Base-by-base conservation (phyloP, 331 rosid species). In the Prunus yedoensis region DNA sequence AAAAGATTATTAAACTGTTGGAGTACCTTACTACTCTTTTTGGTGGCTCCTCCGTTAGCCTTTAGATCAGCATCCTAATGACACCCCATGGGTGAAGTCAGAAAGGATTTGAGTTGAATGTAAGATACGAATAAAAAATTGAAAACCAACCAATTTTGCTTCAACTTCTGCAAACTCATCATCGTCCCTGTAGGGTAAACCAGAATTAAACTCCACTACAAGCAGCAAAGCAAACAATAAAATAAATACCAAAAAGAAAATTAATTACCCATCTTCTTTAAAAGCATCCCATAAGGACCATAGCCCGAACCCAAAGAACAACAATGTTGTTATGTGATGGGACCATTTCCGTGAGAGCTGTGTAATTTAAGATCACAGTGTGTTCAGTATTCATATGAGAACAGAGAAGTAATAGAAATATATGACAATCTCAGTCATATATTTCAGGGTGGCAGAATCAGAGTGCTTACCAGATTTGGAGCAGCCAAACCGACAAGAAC, bases 401-500 rank as follows among this genome's bases (percentile, higher is more conserved):
- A 73, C 38, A 11, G 4, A 60, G 27, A 56, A 72, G 21, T n/a
- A n/a, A n/a, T 7, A 54, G 46, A 52, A 17, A 52, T 17, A 27
- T 28, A 38, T 69, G 56, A 71, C 68, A 80, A 58, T 8, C 18
- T 50, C 28, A 53, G 57, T 41, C 70, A 82, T 8, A 17, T 38
- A 69, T 63, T 70, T 70, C 27, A 45, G 66, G 51, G 66, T 71
- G 30, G 60, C 8, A 60, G 32, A 60, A 25, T 32, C n/a, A n/a
- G 51, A 82, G 69, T 71, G 60, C 87, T 82, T 79, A 95, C 99
- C 91, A 95, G 83, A 85, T 89, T 95, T 41, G 99, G 99, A 87
- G 98, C 98, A 77, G 96, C 97, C 97, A 97, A 92, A 52, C 99
- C 99, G 46, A 95, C 96, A 62, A n/a, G n/a, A n/a, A n/a, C n/a